phyloP scores from a whole-genome alignment of 2,329 filamentous ascomycete genomes.

The Hypoxylon sp. region DNA sequence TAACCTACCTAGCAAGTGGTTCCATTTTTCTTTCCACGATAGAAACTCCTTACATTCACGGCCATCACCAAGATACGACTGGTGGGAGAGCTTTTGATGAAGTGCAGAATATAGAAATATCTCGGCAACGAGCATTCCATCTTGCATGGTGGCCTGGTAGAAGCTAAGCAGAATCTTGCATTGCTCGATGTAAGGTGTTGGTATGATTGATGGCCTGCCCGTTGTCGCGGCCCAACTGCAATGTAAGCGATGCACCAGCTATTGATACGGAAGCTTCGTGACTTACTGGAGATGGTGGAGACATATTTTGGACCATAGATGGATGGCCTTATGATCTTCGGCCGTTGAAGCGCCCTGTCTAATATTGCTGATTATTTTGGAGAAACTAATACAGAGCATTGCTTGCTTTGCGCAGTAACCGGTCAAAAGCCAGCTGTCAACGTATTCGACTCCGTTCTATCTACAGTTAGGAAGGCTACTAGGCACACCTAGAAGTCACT shows the following conservation, averaged over 20 bases:
- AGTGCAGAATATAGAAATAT: constrained; percentile 57
- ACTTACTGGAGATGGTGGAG: constrained; percentile 57
- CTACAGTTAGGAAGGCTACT: constrained; percentile 10
- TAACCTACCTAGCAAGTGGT: constrained; percentile 54
- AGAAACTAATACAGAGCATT: constrained; percentile 61
- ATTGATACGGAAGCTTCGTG: not conserved
- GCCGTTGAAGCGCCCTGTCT: constrained; percentile 52
- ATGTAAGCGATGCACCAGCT: constrained; percentile 15
- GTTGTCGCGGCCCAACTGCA: constrained; percentile 60
- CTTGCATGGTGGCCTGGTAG: constrained; percentile 60
- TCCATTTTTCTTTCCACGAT: constrained; percentile 56
- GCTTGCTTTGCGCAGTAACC: constrained; percentile 61
- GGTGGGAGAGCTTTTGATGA: constrained; percentile 55
- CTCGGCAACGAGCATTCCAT: constrained; percentile 60
- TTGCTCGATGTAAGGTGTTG: constrained; percentile 57
- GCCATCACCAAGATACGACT: constrained; percentile 52
- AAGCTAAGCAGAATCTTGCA: constrained; percentile 60
- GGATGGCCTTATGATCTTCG: constrained; percentile 56
- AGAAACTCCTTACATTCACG: constrained; percentile 55
- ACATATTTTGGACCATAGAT: constrained; percentile 58
- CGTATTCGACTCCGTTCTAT: constrained; percentile 57
- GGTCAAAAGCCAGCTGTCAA: constrained; percentile 61
- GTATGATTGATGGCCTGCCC: constrained; percentile 58
- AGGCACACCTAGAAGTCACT: not conserved
- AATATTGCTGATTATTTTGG: constrained; percentile 58